Evolutionary conservation across 805 yeast species (phyloP).

Genomic region (Kodamaea leandrae): DNA sequence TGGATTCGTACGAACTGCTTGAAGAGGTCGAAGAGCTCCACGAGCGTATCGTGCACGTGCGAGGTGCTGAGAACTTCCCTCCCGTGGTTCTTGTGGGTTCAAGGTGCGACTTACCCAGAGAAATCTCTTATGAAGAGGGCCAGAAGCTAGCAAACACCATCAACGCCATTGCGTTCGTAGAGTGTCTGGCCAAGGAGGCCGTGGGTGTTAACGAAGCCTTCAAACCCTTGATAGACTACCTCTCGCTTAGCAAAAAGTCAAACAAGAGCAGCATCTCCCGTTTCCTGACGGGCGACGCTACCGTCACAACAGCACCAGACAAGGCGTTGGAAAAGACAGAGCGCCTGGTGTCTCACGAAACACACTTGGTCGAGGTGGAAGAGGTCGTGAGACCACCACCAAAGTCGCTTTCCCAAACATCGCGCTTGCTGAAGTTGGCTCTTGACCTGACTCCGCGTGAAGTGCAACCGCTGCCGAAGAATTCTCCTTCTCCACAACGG

Average conservation of each 20-base stretch:
- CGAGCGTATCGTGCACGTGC: constrained; percentile 21
- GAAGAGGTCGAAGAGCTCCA: constrained; percentile 27
- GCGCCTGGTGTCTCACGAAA: not conserved
- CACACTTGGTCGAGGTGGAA: no score
- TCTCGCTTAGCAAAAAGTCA: constrained; percentile 1
- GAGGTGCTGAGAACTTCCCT: constrained; percentile 22
- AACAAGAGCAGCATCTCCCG: constrained; percentile 8
- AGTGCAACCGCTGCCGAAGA: no score
- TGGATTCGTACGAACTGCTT: constrained; percentile 26
- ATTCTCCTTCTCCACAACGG: no score
- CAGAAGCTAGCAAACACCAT: constrained; percentile 23
- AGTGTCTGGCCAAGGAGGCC: constrained; percentile 25
- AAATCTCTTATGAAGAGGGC: constrained; percentile 31
- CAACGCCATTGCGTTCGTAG: constrained; percentile 28
- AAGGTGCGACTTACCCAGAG: constrained; percentile 27
- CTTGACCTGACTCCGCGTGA: no score
- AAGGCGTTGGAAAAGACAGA: not conserved
- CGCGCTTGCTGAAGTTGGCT: not conserved
- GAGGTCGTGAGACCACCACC: no score
- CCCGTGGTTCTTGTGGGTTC: constrained; percentile 32
- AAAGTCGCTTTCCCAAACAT: not conserved
- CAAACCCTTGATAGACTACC: constrained; percentile 22
- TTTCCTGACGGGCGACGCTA: not conserved
- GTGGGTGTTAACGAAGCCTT: constrained; percentile 27
- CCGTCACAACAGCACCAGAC: not conserved